Percentiles rank a stretch among this genome's conserved stretches.
phyloP scores from a whole-genome alignment of 2,329 filamentous ascomycete species.

The Fusarium fracticaudum region DNA sequence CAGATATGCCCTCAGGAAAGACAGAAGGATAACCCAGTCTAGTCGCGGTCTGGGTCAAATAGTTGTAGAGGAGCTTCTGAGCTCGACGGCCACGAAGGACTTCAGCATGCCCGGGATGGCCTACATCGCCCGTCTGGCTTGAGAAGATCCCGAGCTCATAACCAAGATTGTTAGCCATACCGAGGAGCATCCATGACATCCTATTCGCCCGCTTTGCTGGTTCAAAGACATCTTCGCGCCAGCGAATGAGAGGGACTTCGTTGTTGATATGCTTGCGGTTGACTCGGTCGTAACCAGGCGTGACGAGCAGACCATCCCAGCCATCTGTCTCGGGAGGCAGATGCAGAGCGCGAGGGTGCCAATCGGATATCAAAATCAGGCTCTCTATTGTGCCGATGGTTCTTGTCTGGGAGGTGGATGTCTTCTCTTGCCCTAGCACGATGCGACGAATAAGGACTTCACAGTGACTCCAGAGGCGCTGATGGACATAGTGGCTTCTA shows the following conservation, averaged over 20 bases:
- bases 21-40: conserved; percentile 13
- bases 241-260: conserved; percentile 35
- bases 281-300: conserved; percentile 29
- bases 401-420: conserved; percentile 33
- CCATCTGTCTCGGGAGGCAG: conserved; percentile 38
- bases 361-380: conserved; percentile 38
- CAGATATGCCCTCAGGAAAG: conserved; percentile 14
- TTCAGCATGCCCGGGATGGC: background rate
- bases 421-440: conserved; percentile 33
- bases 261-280: conserved; percentile 30
- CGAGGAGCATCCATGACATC: conserved; percentile 44
- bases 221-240: conserved; percentile 41
- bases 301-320: conserved; percentile 33
- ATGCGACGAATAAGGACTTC: conserved; percentile 34
- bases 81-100: conserved; percentile 2
- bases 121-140: background rate
- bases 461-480: conserved; percentile 36
- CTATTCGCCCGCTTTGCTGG: conserved; percentile 38
- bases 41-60: conserved; percentile 30
- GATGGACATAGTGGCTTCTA: conserved; percentile 29
- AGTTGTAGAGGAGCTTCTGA: conserved; percentile 33
- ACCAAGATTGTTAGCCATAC: conserved; percentile 30
- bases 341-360: conserved; percentile 36
- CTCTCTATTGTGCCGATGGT: conserved; percentile 32
- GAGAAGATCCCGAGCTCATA: conserved; percentile 38